A percentile compares a stretch with the other conserved stretches of the same genome.
These are phyloP conservation scores for Metarhizium album DNA, from an alignment of 2,329 filamentous ascomycete genomes.

Conservation along the genomic window DNA sequence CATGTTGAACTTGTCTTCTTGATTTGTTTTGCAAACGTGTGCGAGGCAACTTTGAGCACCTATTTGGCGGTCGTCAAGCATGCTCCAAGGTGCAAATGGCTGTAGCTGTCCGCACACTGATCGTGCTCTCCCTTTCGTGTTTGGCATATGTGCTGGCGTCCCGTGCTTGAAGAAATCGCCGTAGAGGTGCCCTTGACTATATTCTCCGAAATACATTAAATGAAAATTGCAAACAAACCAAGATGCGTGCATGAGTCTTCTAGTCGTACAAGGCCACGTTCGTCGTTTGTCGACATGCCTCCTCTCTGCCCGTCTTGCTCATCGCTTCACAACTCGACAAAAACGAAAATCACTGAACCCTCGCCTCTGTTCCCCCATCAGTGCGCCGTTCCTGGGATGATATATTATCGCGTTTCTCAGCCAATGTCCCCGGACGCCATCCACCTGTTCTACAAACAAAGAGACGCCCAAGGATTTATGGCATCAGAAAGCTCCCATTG, in stretches of 20 bases:
- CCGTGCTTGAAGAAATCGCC: neutral
- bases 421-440: constrained; percentile 19
- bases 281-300: constrained; percentile 7
- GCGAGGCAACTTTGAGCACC: neutral
- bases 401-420: constrained; percentile 29
- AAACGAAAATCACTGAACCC: constrained; percentile 1
- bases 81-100: neutral
- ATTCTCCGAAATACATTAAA: neutral
- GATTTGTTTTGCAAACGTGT: neutral
- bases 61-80: neutral
- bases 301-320: constrained; percentile 10
- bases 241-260: constrained; percentile 10
- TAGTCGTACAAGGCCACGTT: constrained; percentile 22
- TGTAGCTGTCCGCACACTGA: neutral
- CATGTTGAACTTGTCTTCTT: constrained; percentile 7
- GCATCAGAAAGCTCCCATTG: constrained; percentile 19
- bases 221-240: constrained; percentile 3
- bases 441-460: constrained; percentile 22
- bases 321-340: constrained; percentile 11
- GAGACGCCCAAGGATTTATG: constrained; percentile 13
- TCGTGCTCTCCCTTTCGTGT: neutral
- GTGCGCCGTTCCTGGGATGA: constrained; percentile 24
- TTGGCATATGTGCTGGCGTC: neutral
- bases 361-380: neutral
- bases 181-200: neutral